Conservation (phyloP, 225 moss, liverwort and hornwort species). For the Asterella californica region DNA sequence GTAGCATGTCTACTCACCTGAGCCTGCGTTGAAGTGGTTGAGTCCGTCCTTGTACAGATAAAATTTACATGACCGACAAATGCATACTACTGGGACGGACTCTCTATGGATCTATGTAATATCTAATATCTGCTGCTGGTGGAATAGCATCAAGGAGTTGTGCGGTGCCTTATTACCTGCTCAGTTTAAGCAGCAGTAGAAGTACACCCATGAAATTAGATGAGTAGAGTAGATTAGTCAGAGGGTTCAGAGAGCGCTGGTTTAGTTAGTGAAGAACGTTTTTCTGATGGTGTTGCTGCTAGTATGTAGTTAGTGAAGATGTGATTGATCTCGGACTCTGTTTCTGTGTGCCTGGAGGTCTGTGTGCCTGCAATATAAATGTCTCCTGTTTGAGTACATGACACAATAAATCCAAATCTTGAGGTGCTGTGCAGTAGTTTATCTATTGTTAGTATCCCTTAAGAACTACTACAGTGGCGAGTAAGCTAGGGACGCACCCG, state of each 20-base stretch:
- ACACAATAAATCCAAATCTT: not conserved
- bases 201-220: not conserved
- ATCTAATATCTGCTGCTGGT: not conserved
- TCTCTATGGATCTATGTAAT: not conserved
- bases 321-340: no score
- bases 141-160: not conserved
- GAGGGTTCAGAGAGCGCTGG: not conserved
- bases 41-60: not conserved
- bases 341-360: not conserved
- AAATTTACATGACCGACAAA: not conserved
- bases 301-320: no score
- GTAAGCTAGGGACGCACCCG: no score
- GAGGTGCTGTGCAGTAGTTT: not conserved
- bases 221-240: not conserved
- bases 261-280: not conserved
- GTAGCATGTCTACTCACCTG: not conserved
- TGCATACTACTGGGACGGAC: not conserved
- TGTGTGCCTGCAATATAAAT: not conserved
- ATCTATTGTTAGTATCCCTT: not conserved
- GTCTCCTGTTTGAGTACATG: slow-evolving; percentile 2
- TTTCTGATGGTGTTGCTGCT: not conserved
- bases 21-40: not conserved
- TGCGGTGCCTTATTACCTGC: not conserved
- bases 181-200: not conserved
- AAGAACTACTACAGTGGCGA: no score